phyloP scores from a whole-genome alignment of 331 rosid genomes.

The Prunus yedoensis region DNA sequence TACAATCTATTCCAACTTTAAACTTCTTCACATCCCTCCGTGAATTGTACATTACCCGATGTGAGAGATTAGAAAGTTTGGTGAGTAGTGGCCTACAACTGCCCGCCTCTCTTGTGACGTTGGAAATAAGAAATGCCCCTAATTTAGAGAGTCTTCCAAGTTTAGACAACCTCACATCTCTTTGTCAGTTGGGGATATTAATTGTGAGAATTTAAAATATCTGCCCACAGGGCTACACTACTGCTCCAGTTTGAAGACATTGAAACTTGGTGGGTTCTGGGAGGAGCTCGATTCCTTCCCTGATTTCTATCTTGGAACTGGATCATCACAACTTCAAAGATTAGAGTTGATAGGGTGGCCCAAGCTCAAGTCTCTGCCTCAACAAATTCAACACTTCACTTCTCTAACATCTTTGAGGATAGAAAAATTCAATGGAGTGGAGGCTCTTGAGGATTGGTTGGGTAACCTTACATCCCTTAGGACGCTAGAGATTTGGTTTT shows the following conservation, averaged over 20 bases:
- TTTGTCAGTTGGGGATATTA: not conserved
- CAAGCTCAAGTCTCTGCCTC: too few relatives aligned
- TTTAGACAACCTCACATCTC: too few relatives aligned
- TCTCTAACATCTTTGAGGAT: too few relatives aligned
- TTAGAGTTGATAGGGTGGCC: too few relatives aligned
- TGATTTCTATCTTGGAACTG: too few relatives aligned
- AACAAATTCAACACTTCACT: not conserved
- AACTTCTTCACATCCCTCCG: too few relatives aligned
- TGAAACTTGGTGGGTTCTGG: not conserved
- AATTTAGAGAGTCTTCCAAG: not conserved
- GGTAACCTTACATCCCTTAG: not conserved
- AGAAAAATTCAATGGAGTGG: fast-evolving
- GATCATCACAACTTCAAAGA: too few relatives aligned
- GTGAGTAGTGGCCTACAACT: too few relatives aligned
- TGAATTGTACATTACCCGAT: fast-evolving
- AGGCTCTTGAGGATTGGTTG: too few relatives aligned
- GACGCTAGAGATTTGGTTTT: not conserved
- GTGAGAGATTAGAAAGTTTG: too few relatives aligned
- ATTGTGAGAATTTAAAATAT: not conserved
- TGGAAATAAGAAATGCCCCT: not conserved
- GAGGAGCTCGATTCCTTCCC: not conserved
- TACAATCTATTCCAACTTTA: too few relatives aligned
- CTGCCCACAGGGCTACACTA: not conserved
- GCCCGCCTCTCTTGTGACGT: too few relatives aligned
- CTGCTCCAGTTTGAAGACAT: not conserved